These are phyloP conservation scores for Epithele typhae DNA, from an alignment of 768 basidiomycete genomes.

Conservation along the genomic window DNA sequence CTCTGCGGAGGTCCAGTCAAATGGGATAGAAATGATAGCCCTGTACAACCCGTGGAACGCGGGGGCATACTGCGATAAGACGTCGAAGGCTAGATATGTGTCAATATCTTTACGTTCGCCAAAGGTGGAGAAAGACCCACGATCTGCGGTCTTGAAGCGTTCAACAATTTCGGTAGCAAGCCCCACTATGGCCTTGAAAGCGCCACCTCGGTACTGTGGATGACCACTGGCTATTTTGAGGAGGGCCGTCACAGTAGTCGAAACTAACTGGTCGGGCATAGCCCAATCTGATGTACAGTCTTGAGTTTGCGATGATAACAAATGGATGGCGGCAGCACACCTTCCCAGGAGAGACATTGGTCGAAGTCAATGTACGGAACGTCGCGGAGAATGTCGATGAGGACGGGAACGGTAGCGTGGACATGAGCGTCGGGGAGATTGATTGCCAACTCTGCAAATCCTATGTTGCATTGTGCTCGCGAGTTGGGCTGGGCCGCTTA, in stretches of 20 bases:
- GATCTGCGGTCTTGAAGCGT: conserved; percentile 45
- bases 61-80: conserved; percentile 74
- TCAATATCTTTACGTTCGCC: too few relatives aligned
- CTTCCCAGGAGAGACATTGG: conserved; percentile 73
- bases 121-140: conserved; percentile 37
- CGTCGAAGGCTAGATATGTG: conserved; percentile 69
- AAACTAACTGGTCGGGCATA: conserved; percentile 80
- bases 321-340: too few relatives aligned
- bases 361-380: conserved; percentile 78
- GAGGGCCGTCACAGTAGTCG: conserved; percentile 71
- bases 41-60: conserved; percentile 85
- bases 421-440: conserved; percentile 57
- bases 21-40: conserved; percentile 75
- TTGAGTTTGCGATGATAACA: background rate
- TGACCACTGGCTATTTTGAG: conserved; percentile 59
- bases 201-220: conserved; percentile 42
- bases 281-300: conserved; percentile 63
- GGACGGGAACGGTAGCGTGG: conserved; percentile 47
- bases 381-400: conserved; percentile 66
- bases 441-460: conserved; percentile 74
- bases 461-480: conserved; percentile 74
- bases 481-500: conserved; percentile 54
- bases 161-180: conserved; percentile 58
- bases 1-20: conserved; percentile 64
- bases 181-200: conserved; percentile 53